Base-by-base conservation (phyloP, 192 early-diverging fungal species). In the Rhizophagus sp. region DNA sequence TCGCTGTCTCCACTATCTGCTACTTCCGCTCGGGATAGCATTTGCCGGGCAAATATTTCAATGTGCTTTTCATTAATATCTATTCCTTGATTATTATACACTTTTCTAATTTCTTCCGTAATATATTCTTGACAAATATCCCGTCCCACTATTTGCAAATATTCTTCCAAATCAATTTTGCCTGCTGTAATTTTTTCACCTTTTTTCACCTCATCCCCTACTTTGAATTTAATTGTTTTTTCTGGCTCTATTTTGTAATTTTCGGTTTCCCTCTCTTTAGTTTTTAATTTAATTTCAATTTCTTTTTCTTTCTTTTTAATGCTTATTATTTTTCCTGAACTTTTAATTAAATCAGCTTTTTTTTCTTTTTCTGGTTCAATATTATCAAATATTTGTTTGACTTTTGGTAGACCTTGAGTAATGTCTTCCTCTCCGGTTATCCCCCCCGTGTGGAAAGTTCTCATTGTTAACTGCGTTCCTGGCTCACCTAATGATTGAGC, bases 371-470 rank as follows among this genome's bases (percentile, higher is more conserved):
- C 47, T 4, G 71, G 71, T 41, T 73, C 52, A 52, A 73, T 4
- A 52, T 73, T 73, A 73, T 73, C 71, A 8, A 73, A 73, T 52
- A 73, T 73, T 50, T 73, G 71, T 34, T 73, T 73, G 4, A 73
- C 71, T 73, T 73, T 73, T 52, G 71, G 71, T 73, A 73, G 41
- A 73, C 71, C 71, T 52, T 73, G 71, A 19, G 44, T 73, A 73
- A 73, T 73, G n/a, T 73, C 71, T 73, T 73, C 71, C 3, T 50
- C 71, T 8, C 71, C 71, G 19, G 49, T 1, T 12, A 73, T 73
- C 25, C 71, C 71, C 25, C 71, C 71, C 12, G 3, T 19, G 27
- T 73, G 71, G 71, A 73, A 73, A 52, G 71, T 73, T 73, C 71
- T 47, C 71, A 73, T 73, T 17, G 71, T 73, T 19, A 73, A 73